These are phyloP conservation scores for Hirsutella rhossiliensis DNA, from an alignment of 2,329 filamentous ascomycete genomes.

Conservation along the genomic window DNA sequence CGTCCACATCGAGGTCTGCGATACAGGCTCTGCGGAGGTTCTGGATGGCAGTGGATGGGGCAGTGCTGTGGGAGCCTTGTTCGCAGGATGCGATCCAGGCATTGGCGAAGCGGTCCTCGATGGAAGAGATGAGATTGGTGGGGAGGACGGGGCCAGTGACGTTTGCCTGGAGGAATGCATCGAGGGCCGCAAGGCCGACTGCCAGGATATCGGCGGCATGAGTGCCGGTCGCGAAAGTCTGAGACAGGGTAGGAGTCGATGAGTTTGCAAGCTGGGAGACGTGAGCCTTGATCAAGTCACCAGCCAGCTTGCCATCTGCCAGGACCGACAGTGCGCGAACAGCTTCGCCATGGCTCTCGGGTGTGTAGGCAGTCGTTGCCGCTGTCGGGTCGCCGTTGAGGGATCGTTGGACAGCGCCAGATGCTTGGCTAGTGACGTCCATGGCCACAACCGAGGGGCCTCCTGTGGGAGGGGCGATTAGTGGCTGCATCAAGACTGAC, in stretches of 20 bases:
- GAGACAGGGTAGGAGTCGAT: neutral
- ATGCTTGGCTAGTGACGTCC: neutral
- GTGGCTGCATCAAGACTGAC: too few species aligned
- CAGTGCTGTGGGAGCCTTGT: neutral
- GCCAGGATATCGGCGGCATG: slow-evolving; percentile 9
- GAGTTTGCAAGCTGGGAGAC: slow-evolving; percentile 1
- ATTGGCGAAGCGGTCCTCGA: slow-evolving; percentile 27
- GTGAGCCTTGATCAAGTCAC: slow-evolving; percentile 3
- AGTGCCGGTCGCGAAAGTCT: neutral
- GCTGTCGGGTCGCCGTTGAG: neutral
- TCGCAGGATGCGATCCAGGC: slow-evolving; percentile 18
- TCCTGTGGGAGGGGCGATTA: too few species aligned
- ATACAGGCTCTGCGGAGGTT: slow-evolving; percentile 47
- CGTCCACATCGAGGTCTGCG: slow-evolving; percentile 63
- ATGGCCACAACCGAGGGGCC: neutral
- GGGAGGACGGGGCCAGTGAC: slow-evolving; percentile 75
- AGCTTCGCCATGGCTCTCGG: slow-evolving; percentile 4
- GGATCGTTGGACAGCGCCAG: neutral
- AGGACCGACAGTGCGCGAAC: slow-evolving; percentile 5
- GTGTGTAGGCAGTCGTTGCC: neutral
- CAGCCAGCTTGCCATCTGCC: slow-evolving; percentile 3
- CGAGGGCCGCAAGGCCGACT: slow-evolving; percentile 33
- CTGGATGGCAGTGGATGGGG: slow-evolving; percentile 13
- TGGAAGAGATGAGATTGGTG: slow-evolving; percentile 6
- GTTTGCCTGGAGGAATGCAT: slow-evolving; percentile 75